A percentile compares a stretch with the other conserved stretches of the same genome.
These are phyloP conservation scores for Martiniozyma asiatica DNA, from an alignment of 1,139 yeast genomes.

Conservation along the genomic window DNA sequence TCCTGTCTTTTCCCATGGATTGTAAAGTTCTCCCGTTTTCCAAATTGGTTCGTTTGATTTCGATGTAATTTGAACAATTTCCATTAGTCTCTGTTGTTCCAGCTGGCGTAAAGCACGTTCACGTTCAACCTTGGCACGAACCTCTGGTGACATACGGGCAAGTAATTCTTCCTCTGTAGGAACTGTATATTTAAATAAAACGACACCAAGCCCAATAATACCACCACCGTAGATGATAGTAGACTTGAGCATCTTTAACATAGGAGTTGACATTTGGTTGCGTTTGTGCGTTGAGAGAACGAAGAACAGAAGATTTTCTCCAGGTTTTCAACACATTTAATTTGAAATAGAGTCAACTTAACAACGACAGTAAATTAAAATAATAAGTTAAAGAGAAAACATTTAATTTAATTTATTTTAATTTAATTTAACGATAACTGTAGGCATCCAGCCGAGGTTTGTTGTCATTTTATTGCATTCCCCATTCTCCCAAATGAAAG, in stretches of 20 bases:
- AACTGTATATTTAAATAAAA: slow-evolving; percentile 57
- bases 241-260: slow-evolving; percentile 14
- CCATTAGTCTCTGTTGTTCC: slow-evolving; percentile 58
- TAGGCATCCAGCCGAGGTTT: too few species aligned
- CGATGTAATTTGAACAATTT: slow-evolving; percentile 49
- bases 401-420: too few species aligned
- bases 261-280: too few species aligned
- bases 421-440: too few species aligned
- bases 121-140: slow-evolving; percentile 62
- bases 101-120: slow-evolving; percentile 50
- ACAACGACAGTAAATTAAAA: too few species aligned
- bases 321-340: too few species aligned
- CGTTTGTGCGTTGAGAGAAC: too few species aligned
- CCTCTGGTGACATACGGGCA: slow-evolving; percentile 68
- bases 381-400: too few species aligned
- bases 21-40: slow-evolving; percentile 59
- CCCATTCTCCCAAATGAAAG: too few species aligned
- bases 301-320: too few species aligned
- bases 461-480: too few species aligned
- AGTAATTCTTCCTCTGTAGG: slow-evolving; percentile 79
- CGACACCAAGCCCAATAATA: slow-evolving; percentile 56
- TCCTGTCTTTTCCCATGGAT: slow-evolving; percentile 45
- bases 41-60: slow-evolving; percentile 65
- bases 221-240: slow-evolving; percentile 35
- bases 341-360: too few species aligned